Evolutionary conservation across 148 eudicot species (phyloP), one percentile per base, ranked within the genome.

Genomic region (Nepenthes mirabilis): DNA sequence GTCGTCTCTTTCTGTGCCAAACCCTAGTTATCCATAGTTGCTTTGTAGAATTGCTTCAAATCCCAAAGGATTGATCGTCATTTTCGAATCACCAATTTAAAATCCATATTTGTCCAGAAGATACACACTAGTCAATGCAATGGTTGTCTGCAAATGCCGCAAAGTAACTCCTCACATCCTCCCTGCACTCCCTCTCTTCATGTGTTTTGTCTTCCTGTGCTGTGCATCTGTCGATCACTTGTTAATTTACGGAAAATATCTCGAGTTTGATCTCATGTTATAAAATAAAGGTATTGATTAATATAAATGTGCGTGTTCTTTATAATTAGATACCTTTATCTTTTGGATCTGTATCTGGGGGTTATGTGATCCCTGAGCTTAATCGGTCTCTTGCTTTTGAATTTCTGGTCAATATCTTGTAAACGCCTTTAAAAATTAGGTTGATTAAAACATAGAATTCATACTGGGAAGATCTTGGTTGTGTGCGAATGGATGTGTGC

Each of bases 121-220:
- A 13, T 57, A 57, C 47, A 76, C 58, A 14, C 47, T 58, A 54
- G 59, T 62, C 59, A 34, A 72, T 78, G 73, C 81, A 63, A 93
- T 93, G 99, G 99, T 93, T 74, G 99, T 93, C 80, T 93, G 99
- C 66, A 93, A 93, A 80, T 93, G 99, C 75, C 95, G 95, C 56
- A 93, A 93, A 85, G 99, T 93, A 76, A 64, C 45, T 23, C 11
- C 34, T 23, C 23, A 23, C 23, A 0, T 23, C 23, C 23, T 23
- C 23, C 23, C 23, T 23, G 23, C 23, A 23, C 23, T 23, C 23
- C 23, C 23, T 23, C 23, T 23, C 23, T 23, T 23, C 23, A 23
- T 23, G 23, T 23, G 23, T 23, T 23, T 23, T 23, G 23, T 23
- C 14, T 47, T 47, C 1, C 1, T 45, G 14, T 48, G 5, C 13